phyloP scores from a whole-genome alignment of 164 flowering plant genomes.

The Berberis thunbergii region DNA sequence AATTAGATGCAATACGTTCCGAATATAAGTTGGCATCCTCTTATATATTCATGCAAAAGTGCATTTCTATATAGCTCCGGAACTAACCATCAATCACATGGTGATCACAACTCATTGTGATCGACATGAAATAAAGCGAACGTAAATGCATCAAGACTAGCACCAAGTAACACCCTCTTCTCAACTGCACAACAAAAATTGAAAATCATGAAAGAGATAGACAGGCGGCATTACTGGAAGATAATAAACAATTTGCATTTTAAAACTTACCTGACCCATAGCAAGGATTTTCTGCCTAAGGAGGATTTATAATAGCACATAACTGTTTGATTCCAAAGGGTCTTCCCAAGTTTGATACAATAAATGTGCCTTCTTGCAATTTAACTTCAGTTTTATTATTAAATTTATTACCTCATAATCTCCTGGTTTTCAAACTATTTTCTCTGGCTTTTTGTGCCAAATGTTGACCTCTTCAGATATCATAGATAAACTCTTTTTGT shows the following conservation, averaged over 20 bases:
- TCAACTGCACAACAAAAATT: conserved; percentile 22
- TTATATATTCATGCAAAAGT: too few relatives aligned
- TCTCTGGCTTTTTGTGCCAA: conserved; percentile 87
- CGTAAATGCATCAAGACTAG: conserved; percentile 42
- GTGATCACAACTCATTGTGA: conserved; percentile 93
- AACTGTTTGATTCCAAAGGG: conserved; percentile 92
- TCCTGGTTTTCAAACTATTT: conserved; percentile 80
- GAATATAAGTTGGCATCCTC: neutral
- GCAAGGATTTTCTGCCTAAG: conserved; percentile 92
- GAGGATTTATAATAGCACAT: conserved; percentile 89
- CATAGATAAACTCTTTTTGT: conserved; percentile 84
- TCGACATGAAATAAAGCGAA: conserved; percentile 90
- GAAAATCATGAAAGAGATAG: neutral
- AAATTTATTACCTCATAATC: conserved; percentile 69
- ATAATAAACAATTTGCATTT: neutral
- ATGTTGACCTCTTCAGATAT: conserved; percentile 74
- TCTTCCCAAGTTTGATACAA: conserved; percentile 89
- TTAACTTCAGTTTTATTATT: conserved; percentile 2
- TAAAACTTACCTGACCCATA: conserved; percentile 75
- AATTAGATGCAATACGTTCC: neutral
- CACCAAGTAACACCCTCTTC: conserved; percentile 70
- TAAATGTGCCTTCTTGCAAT: conserved; percentile 89
- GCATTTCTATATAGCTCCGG: neutral
- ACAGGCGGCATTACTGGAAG: neutral
- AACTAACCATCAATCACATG: conserved; percentile 89